Conservation (phyloP, 192 early-diverging fungal genomes). For the Gaertneriomyces semiglobifer region DNA sequence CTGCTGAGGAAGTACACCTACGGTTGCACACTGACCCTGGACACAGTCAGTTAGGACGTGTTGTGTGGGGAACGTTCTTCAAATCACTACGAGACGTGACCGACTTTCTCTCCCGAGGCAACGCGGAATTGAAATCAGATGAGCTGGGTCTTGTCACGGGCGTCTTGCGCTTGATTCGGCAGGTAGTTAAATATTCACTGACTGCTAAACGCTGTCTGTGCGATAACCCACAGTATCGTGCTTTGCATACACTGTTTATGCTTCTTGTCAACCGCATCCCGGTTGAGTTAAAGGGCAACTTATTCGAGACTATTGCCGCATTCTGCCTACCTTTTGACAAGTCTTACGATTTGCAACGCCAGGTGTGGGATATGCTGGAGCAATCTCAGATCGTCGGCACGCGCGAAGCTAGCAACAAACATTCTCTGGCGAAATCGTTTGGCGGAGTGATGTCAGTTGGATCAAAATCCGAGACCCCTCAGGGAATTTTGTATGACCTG, state of each 20-base stretch:
- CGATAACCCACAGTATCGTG: conserved; percentile 64
- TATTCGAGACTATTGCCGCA: conserved; percentile 75
- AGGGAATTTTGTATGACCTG: conserved; percentile 71
- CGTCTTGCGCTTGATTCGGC: conserved; percentile 72
- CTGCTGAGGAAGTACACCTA: conserved; percentile 55
- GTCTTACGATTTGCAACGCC: conserved; percentile 57
- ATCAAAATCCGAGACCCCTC: not conserved
- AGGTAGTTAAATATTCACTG: conserved; percentile 75
- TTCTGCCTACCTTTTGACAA: conserved; percentile 65
- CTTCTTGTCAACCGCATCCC: conserved; percentile 78
- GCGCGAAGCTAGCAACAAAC: not conserved
- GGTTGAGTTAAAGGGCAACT: conserved; percentile 73
- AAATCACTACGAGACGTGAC: conserved; percentile 66
- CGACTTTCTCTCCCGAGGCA: conserved; percentile 31
- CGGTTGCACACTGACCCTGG: conserved; percentile 47
- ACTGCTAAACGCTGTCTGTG: conserved; percentile 65
- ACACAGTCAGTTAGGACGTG: conserved; percentile 24
- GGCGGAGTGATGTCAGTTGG: conserved; percentile 16
- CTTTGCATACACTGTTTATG: conserved; percentile 68
- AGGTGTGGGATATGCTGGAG: conserved; percentile 81
- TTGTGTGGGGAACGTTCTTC: conserved; percentile 72
- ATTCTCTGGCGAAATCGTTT: conserved; percentile 21
- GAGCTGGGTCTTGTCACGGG: conserved; percentile 71
- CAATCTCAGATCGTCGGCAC: conserved; percentile 63
- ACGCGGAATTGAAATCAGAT: conserved; percentile 60